phyloP scores from a whole-genome alignment of 345 rosid species.

The Erysimum cheiranthoides region DNA sequence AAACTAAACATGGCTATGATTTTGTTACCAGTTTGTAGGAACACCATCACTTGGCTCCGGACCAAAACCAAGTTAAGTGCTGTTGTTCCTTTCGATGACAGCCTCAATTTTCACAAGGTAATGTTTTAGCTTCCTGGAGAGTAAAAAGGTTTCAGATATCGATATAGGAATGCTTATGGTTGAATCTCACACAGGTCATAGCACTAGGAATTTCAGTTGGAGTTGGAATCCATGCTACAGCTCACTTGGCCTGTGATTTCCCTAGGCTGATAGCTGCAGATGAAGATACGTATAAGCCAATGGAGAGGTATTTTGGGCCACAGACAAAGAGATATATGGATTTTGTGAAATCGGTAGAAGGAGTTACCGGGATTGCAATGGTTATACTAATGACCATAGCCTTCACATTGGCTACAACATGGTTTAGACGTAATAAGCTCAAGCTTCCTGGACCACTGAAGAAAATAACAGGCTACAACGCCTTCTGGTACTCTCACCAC shows the following conservation, averaged over 20 bases:
- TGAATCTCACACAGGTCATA: conserved; percentile 56
- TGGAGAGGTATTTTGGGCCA: conserved; percentile 63
- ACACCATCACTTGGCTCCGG: conserved; percentile 85
- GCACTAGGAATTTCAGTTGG: conserved; percentile 69
- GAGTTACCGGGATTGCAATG: conserved; percentile 71
- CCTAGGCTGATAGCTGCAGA: conserved; percentile 67
- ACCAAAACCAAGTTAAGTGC: conserved; percentile 64
- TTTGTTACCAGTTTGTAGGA: conserved; percentile 74
- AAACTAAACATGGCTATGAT: conserved; percentile 83
- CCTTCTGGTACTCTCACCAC: conserved; percentile 92
- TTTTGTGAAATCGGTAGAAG: conserved; percentile 66
- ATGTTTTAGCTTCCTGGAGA: not conserved
- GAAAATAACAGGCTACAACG: conserved; percentile 82
- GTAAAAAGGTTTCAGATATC: not conserved
- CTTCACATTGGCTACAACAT: conserved; percentile 72
- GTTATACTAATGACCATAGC: conserved; percentile 78
- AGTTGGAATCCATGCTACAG: conserved; percentile 62
- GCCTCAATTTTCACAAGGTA: conserved; percentile 88
- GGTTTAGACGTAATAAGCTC: conserved; percentile 69
- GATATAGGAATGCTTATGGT: conserved; percentile 10
- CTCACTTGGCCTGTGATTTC: conserved; percentile 75
- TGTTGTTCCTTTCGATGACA: conserved; percentile 78
- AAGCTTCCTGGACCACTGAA: conserved; percentile 62
- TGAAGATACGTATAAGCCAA: conserved; percentile 56
- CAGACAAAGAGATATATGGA: conserved; percentile 64